Conservation (phyloP, 1,284 basidiomycete genomes). For the Ustilago hordei region DNA sequence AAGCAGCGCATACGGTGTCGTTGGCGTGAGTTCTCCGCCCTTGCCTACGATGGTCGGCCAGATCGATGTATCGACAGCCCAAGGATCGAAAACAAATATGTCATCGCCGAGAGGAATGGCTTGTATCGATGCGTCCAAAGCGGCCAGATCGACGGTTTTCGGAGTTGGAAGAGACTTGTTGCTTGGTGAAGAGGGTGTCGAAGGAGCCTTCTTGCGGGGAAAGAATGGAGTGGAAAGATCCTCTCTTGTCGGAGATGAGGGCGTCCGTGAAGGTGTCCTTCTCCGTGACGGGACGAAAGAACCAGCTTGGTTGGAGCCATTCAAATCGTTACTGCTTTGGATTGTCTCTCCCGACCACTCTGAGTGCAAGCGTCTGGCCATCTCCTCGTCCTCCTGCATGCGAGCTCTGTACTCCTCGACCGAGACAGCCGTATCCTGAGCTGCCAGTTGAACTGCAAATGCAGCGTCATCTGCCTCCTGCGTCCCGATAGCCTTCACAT, state of each 20-base stretch:
- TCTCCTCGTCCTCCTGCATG: slow-evolving; percentile 42
- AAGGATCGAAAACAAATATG: slow-evolving; percentile 67
- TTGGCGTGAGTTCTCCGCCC: slow-evolving; percentile 34
- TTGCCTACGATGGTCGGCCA: slow-evolving; percentile 50
- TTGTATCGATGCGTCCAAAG: slow-evolving; percentile 53
- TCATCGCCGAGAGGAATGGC: slow-evolving; percentile 64
- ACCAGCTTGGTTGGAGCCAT: neutral
- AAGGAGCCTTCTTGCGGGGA: neutral
- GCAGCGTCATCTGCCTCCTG: slow-evolving; percentile 46
- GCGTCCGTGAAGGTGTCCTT: neutral
- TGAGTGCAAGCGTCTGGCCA: slow-evolving; percentile 42
- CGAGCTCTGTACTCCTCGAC: slow-evolving; percentile 20
- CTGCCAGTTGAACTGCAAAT: slow-evolving; percentile 43
- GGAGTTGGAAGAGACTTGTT: slow-evolving; percentile 1
- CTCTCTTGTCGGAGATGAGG: neutral
- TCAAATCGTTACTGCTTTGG: neutral
- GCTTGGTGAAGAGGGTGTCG: slow-evolving; percentile 6
- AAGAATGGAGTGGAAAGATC: neutral
- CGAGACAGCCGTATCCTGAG: slow-evolving; percentile 28
- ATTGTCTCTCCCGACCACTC: slow-evolving; percentile 34
- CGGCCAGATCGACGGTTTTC: slow-evolving; percentile 40
- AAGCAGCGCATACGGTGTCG: slow-evolving; percentile 83
- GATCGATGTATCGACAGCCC: slow-evolving; percentile 41
- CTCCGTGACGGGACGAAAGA: neutral
- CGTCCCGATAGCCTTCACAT: neutral